Conservation (phyloP, 2,329 filamentous ascomycete genomes). For the Metarhizium brunneum region DNA sequence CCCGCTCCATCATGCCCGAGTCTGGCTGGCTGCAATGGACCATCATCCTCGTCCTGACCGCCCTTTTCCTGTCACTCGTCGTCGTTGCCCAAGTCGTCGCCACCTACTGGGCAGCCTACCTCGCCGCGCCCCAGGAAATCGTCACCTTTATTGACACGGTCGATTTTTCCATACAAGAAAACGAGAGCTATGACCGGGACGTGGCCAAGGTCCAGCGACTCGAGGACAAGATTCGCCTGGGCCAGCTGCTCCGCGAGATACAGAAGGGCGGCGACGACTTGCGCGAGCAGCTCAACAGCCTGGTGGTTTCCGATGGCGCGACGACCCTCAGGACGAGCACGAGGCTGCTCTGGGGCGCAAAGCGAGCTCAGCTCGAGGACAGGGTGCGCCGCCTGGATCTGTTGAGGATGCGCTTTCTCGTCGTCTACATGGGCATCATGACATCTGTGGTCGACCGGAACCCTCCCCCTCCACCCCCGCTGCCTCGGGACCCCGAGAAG, state of each 20-base stretch:
- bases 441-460: conserved; percentile 26
- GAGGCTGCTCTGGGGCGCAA: conserved; percentile 49
- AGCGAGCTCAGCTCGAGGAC: conserved; percentile 45
- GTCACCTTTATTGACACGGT: conserved; percentile 48
- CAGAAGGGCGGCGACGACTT: conserved; percentile 51
- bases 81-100: conserved; percentile 43
- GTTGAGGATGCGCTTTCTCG: conserved; percentile 54
- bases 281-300: conserved; percentile 46
- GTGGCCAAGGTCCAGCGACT: conserved; percentile 46
- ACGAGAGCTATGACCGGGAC: conserved; percentile 54
- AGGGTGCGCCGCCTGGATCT: conserved; percentile 50
- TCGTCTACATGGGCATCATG: conserved; percentile 54
- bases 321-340: conserved; percentile 36
- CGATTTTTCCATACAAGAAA: conserved; percentile 54
- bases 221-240: conserved; percentile 53
- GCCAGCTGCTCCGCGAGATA: conserved; percentile 50
- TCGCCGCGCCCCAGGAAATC: conserved; percentile 49
- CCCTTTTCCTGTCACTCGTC: conserved; percentile 45
- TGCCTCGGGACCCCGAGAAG: conserved; percentile 26
- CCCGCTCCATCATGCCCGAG: conserved; percentile 36
- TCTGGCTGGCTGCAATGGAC: conserved; percentile 45
- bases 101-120: conserved; percentile 46
- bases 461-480: conserved; percentile 19
- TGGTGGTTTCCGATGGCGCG: conserved; percentile 38
- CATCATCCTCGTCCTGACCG: conserved; percentile 47